These are phyloP conservation scores for Solanum clarkiae DNA, from an alignment of 257 asterid genomes.

Conservation along the genomic window DNA sequence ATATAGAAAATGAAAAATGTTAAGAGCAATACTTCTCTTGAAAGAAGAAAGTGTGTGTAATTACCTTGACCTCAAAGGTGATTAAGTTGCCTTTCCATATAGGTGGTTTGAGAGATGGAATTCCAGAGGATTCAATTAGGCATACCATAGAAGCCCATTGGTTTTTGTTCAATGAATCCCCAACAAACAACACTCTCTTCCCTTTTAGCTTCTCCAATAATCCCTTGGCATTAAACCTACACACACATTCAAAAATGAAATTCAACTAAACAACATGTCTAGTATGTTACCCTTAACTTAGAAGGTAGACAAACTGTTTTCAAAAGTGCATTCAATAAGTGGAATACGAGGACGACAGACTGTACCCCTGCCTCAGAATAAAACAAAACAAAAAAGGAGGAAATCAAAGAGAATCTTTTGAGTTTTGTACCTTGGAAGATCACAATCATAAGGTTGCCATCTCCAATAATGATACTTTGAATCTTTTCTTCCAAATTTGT, in stretches of 20 bases:
- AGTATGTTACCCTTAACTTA: neutral
- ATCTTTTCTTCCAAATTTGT: slow-evolving; percentile 21
- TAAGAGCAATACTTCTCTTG: neutral
- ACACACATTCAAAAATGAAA: neutral
- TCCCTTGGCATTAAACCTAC: slow-evolving; percentile 25
- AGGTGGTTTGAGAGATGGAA: slow-evolving; percentile 7
- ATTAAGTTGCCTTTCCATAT: slow-evolving; percentile 13
- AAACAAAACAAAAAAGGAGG: neutral
- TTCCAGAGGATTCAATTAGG: slow-evolving; percentile 23
- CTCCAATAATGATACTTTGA: slow-evolving; percentile 28
- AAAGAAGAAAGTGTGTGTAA: neutral
- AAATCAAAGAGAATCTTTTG: neutral
- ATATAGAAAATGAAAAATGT: neutral
- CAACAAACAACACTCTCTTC: slow-evolving; percentile 29
- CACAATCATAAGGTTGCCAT: slow-evolving; percentile 36
- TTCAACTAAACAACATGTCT: neutral
- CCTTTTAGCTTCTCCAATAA: slow-evolving; percentile 20
- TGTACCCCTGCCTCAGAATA: neutral
- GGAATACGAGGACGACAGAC: too few species aligned
- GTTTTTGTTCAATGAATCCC: slow-evolving; percentile 31
- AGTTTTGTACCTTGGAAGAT: slow-evolving; percentile 22
- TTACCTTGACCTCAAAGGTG: slow-evolving; percentile 25
- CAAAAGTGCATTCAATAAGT: neutral
- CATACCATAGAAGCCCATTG: slow-evolving; percentile 34
- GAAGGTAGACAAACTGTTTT: too few species aligned